Evolutionary conservation across 2,329 filamentous ascomycete species (phyloP), one percentile per base, ranked within the genome.

Genomic region (Chaetomiaceae sp.): DNA sequence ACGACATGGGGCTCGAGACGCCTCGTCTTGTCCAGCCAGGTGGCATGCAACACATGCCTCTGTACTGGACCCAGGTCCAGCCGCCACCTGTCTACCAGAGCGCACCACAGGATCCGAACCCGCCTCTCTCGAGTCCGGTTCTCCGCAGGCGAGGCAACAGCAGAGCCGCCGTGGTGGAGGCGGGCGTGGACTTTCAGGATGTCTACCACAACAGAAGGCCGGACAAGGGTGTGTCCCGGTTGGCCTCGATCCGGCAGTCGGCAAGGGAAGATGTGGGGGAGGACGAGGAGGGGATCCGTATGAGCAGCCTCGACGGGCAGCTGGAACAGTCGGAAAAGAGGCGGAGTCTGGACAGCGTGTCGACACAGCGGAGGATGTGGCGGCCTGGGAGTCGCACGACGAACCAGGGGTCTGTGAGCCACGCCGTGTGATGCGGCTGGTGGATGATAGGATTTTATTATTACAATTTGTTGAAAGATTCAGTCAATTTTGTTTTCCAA

Each of bases 1-100:
- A 87, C 55, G 82, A 89, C 49, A 76, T 92, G 45, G 89, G 89
- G 51, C 93, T 95, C 65, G 87, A 95, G 74, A 87, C 87, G 48
- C 89, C 90, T 38, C 81, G 83, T 61, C 82, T 85, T 73, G 83
- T 85, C 62, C 80, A 79, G 68, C 83, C 86, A 46, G 85, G 87
- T 54, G 81, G 83, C 53, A 82, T 79, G 60, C 72, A 79, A 51
- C 81, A 81, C 42, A 82, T 82, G 65, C 86, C 86, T 0, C 75
- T 88, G 56, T 88, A 71, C 58, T 71, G 70, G 56, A 56, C 65
- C n/a, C 67, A 67, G 27, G 53, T 72, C 10, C 53, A 52, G 23
- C 51, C 55, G 17, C 56, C 59, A 2, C 50, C 50, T 0, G 41
- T 17, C 1, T 50, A 55, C 13, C 49, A 45, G 42, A 51, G 25